Evolutionary conservation across 805 yeast species (phyloP).

Genomic region (Citeromyces matritensis): DNA sequence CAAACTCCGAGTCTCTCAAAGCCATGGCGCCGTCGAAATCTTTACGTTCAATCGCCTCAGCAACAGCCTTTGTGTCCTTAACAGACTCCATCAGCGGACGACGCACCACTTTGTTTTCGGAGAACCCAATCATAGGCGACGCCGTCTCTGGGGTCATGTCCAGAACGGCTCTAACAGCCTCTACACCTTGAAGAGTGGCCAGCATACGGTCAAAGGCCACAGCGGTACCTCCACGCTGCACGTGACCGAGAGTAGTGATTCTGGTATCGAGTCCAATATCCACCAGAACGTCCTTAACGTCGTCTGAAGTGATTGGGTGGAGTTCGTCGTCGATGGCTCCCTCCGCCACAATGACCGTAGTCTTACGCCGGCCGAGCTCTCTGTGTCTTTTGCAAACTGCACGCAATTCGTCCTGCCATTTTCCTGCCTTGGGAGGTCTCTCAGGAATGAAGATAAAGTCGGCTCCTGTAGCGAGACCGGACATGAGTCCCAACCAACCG

Average conservation of each 20-base stretch:
- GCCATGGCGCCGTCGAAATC: slow-evolving; percentile 59
- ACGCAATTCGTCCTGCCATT: slow-evolving; percentile 58
- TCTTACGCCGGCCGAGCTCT: slow-evolving; percentile 58
- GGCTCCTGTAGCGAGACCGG: slow-evolving; percentile 70
- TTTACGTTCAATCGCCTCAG: slow-evolving; percentile 47
- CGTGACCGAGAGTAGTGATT: slow-evolving; percentile 67
- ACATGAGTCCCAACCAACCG: slow-evolving; percentile 77
- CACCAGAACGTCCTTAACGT: slow-evolving; percentile 52
- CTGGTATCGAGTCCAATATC: slow-evolving; percentile 62
- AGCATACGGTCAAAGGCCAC: slow-evolving; percentile 59
- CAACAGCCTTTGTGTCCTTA: slow-evolving; percentile 53
- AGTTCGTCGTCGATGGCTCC: slow-evolving; percentile 66
- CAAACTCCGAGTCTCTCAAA: slow-evolving; percentile 57
- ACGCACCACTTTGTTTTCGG: slow-evolving; percentile 56
- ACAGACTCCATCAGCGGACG: slow-evolving; percentile 65
- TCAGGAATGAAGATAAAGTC: slow-evolving; percentile 75
- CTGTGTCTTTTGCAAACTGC: slow-evolving; percentile 52
- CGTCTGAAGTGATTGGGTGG: slow-evolving; percentile 49
- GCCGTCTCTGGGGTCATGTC: slow-evolving; percentile 58
- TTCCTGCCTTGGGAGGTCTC: slow-evolving; percentile 45
- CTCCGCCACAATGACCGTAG: slow-evolving; percentile 72
- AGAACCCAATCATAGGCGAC: slow-evolving; percentile 65
- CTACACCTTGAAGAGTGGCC: slow-evolving; percentile 73
- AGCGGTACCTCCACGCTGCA: slow-evolving; percentile 75
- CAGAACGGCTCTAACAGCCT: slow-evolving; percentile 63